A percentile compares a stretch with the other conserved stretches of the same genome.
These are phyloP conservation scores for Biscogniauxia marginata DNA, from an alignment of 2,329 filamentous ascomycete genomes.

Conservation along the genomic window DNA sequence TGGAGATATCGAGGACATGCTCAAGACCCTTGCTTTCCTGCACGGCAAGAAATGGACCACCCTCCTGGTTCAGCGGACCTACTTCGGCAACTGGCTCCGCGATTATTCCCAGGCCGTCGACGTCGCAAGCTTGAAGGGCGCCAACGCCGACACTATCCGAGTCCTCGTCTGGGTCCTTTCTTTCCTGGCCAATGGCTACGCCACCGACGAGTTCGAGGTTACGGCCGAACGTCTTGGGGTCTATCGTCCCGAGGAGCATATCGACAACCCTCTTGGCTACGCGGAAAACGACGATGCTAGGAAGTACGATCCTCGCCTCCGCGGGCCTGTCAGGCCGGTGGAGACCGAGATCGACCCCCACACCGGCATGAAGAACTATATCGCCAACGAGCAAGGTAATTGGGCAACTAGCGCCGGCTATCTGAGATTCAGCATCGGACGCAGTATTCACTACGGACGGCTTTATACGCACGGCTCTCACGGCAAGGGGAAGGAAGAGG, in stretches of 20 bases:
- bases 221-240: constrained; percentile 76
- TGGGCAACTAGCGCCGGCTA: constrained; percentile 92
- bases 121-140: constrained; percentile 74
- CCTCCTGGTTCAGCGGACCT: constrained; percentile 73
- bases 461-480: constrained; percentile 67
- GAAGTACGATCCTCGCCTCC: constrained; percentile 75
- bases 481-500: constrained; percentile 66
- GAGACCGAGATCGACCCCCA: constrained; percentile 72
- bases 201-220: constrained; percentile 83
- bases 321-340: constrained; percentile 69
- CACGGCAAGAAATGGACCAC: constrained; percentile 83
- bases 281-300: constrained; percentile 84
- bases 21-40: constrained; percentile 74
- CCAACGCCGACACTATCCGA: constrained; percentile 75
- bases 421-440: constrained; percentile 70
- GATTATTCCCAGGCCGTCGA: constrained; percentile 86
- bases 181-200: constrained; percentile 80
- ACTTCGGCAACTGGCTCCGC: constrained; percentile 85
- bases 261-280: constrained; percentile 80
- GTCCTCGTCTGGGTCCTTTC: constrained; percentile 80
- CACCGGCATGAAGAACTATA: constrained; percentile 99
- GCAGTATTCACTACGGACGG: constrained; percentile 75
- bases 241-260: constrained; percentile 74
- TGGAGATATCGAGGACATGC: constrained; percentile 79
- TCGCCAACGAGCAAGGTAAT: constrained; percentile 80